Base-by-base conservation (phyloP, 208 protist species). In the Porcisia deanei region DNA sequence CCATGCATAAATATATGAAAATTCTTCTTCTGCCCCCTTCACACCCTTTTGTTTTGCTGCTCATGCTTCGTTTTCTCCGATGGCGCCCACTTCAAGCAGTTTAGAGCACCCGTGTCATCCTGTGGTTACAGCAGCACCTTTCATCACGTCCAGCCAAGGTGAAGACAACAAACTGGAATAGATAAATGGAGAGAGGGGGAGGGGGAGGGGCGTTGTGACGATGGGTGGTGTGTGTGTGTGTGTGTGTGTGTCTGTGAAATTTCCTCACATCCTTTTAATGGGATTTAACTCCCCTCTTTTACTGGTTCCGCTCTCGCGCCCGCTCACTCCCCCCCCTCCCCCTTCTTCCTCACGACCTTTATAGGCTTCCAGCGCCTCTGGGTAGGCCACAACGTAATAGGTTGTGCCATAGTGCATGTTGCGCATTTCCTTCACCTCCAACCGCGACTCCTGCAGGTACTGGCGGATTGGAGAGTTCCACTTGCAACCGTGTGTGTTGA, bases 321-420 rank as follows among this genome's bases (percentile, higher is more conserved):
- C 30, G 30, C 30, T 30, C 30, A 30, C 30, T 30, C 30, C 30
- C 30, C 30, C 30, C 30, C 30, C 30, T 30, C 30, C 30, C 30
- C 30, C 30, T 30, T 74, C 69, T 5, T 61, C 71, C n/a, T 73
- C 79, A 47, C 84, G 83, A 47, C 81, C 84, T 64, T 89, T 88
- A 74, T 88, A 92, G 39, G 88, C 86, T 34, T 94, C 88, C 6
- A 94, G 67, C 34, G 88, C 86, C 84, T 97, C 89, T 7, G 94
- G 94, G 67, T 96, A 94, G 37, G 90, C 92, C 30, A 97, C 89
- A 7, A 93, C 90, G 79, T 96, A 97, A 77, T 95, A 96, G 14
- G 94, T 98, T 20, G 94, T 98, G 69, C 94, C 94, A 71, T 96
- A 98, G 79, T 98, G 94, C 87, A 90, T 94, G 76, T 96, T 95